Base-by-base conservation (phyloP, 108 stramenopile genomes). In the Skeletonema costatum region DNA sequence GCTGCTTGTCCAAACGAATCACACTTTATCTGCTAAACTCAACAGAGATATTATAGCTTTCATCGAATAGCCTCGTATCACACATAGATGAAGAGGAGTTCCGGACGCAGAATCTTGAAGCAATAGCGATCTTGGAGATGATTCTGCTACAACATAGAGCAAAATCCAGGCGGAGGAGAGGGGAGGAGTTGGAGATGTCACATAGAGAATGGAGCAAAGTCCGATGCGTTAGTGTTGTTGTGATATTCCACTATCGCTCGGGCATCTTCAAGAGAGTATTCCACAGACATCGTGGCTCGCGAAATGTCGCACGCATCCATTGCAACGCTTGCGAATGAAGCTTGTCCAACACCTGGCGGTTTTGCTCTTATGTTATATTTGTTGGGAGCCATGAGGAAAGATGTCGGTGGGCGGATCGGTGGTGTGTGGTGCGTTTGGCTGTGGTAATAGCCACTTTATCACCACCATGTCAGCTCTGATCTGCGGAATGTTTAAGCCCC, bases 321-420 rank as follows among this genome's bases (percentile, higher is more conserved):
- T 19, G 60, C 60, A 9, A 9, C 70, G 59, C 13, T 71, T 41
- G 39, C 70, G n/a, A 13, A 71, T 21, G 17, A 71, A 29, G 30
- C n/a, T 58, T 41, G 59, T 71, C 70, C 2, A 71, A 16, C 25
- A 39, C 60, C 30, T 61, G 70, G 5, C 70, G 59, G 25, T 71
- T 71, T 60, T 25, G 70, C 70, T 41, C 58, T 30, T 1, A 71
- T 71, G 70, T 71, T 71, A 29, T 71, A 71, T 60, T 71, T 71
- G 42, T 71, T 71, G 11, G 70, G 70, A n/a, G n/a, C n/a, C 70
- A 71, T 71, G 5, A 44, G 38, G n/a, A n/a, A 39, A 39, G 4
- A 7, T 39, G 36, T 38, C 5, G 32, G 32, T 35, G 33, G 5
- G 33, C 1, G 33, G 4, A n/a, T n/a, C n/a, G n/a, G n/a, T n/a